A percentile compares a stretch with the other conserved stretches of the same genome.
Evolutionary conservation across 2,329 filamentous ascomycete species (phyloP).

Genomic region (Xylariaceae sp.): DNA sequence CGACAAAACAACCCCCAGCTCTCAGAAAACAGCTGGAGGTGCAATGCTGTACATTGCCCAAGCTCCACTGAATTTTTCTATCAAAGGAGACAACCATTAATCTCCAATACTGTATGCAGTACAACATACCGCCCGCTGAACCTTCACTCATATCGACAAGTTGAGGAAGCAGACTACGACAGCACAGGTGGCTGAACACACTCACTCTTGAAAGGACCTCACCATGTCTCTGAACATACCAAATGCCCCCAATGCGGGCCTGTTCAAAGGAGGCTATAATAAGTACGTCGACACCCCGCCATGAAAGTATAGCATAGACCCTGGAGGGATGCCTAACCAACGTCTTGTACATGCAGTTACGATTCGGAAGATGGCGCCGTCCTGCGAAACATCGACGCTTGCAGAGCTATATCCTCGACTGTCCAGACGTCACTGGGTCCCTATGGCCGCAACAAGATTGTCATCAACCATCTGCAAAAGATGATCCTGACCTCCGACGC

Average conservation of each 20-base stretch:
- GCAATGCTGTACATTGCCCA: not conserved
- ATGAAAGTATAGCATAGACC: constrained; percentile 9
- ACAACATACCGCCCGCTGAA: no score
- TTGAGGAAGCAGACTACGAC: no score
- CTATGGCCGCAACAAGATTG: constrained; percentile 98
- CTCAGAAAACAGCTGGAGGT: no score
- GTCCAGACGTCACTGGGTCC: constrained; percentile 96
- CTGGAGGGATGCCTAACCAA: constrained; percentile 28
- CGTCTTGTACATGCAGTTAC: constrained; percentile 76
- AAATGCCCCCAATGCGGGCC: constrained; percentile 81
- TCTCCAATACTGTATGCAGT: no score
- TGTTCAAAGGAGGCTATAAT: constrained; percentile 96
- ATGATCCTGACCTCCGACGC: constrained; percentile 99
- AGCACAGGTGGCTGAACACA: no score
- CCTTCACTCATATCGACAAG: no score
- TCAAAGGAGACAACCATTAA: constrained; percentile 7
- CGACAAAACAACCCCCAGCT: no score
- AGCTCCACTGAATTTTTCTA: constrained; percentile 21
- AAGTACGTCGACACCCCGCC: constrained; percentile 58
- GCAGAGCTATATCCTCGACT: constrained; percentile 88
- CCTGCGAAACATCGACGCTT: constrained; percentile 97
- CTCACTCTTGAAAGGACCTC: constrained; percentile 3
- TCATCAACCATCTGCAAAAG: constrained; percentile 99
- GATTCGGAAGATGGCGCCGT: constrained; percentile 98
- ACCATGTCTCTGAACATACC: constrained; percentile 94